Evolutionary conservation across 306 rosid genomes (phyloP).

Genomic region (Acacia confusa): DNA sequence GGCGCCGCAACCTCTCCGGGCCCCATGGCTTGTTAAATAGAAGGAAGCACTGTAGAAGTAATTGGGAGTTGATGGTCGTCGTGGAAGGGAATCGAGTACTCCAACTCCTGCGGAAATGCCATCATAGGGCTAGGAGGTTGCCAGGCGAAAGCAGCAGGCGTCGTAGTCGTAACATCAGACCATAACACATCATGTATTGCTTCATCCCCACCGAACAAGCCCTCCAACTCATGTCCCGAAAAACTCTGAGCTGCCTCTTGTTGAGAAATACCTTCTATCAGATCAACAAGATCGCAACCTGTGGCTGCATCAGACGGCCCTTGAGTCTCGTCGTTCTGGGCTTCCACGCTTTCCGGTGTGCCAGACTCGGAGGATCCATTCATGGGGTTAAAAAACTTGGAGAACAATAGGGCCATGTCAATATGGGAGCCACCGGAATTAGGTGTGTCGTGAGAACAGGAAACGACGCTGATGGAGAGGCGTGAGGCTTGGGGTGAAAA

Average conservation of each 20-base stretch:
- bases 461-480: background rate
- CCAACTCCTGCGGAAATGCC: constrained; percentile 46
- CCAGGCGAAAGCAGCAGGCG: constrained; percentile 35
- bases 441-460: background rate
- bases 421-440: constrained; percentile 39
- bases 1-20: background rate
- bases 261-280: background rate
- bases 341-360: background rate
- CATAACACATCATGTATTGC: constrained; percentile 32
- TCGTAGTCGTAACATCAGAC: constrained; percentile 31
- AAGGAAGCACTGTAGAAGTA: background rate
- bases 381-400: constrained; percentile 31
- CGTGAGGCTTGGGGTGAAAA: background rate
- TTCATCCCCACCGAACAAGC: constrained; percentile 30
- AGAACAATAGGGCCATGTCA: constrained; percentile 76
- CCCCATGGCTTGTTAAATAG: background rate
- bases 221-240: constrained; percentile 29
- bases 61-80: background rate
- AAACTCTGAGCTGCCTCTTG: constrained; percentile 4
- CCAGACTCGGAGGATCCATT: background rate
- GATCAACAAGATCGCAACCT: background rate
- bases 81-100: background rate
- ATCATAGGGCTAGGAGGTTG: constrained; percentile 23
- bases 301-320: background rate
- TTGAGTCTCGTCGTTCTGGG: constrained; percentile 14